Evolutionary conservation across 2,329 filamentous ascomycete genomes (phyloP).

Genomic region (Xylaria sp.): DNA sequence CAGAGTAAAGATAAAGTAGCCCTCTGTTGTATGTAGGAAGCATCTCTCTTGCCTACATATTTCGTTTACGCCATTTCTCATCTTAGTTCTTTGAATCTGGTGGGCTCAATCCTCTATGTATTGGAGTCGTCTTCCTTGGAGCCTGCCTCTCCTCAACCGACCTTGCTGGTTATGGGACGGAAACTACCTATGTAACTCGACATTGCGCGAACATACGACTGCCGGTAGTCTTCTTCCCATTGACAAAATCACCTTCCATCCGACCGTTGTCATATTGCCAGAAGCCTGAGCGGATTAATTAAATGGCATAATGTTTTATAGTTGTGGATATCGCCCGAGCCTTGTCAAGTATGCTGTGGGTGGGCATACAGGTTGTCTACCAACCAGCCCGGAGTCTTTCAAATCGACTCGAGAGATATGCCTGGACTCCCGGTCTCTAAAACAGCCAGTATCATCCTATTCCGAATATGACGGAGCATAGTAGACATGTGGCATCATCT

Average conservation of each 20-base stretch:
- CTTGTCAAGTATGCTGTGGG: neutral
- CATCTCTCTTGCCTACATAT: neutral
- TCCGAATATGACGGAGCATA: neutral
- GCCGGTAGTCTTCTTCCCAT: neutral
- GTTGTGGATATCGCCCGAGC: constrained; percentile 2
- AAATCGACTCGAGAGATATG: neutral
- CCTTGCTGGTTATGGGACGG: neutral
- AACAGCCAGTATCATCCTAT: neutral
- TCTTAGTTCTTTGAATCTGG: neutral
- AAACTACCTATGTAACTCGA: neutral
- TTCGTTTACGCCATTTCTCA: neutral
- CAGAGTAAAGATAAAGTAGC: constrained; percentile 1
- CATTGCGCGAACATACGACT: neutral
- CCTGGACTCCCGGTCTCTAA: too few relatives aligned
- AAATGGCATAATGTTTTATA: neutral
- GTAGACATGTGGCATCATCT: constrained; percentile 12
- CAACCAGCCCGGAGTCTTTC: neutral
- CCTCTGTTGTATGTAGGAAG: neutral
- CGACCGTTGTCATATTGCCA: neutral
- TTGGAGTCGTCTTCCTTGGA: neutral
- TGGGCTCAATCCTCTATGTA: neutral
- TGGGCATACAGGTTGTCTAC: neutral
- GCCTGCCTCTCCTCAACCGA: neutral
- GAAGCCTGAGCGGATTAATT: neutral
- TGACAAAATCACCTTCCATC: neutral